Evolutionary conservation across 2,329 filamentous ascomycete species (phyloP), one percentile per base, ranked within the genome.

Genomic region (Diaporthe vaccinii): DNA sequence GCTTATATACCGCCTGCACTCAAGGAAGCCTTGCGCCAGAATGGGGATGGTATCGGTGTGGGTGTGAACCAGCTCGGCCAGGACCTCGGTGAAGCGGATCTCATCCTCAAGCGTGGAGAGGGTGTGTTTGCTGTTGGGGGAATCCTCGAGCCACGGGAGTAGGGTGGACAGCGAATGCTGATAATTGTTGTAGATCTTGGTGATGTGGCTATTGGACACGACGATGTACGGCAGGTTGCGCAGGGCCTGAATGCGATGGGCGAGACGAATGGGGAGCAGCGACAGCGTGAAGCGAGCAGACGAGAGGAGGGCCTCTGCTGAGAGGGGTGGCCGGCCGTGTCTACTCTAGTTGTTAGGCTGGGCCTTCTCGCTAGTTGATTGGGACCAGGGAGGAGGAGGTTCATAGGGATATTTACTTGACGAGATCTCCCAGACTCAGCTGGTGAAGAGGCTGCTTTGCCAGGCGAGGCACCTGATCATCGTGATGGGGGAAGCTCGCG

Each of bases 151-250:
- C 86, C 96, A 98, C 7, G 96, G 96, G 5, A 98, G 90, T 22
- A 99, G 89, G 0, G 95, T 98, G 2, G 94, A 96, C 28, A 99
- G 88, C 3, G 95, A 98, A 84, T 98, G 96, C 59, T 98, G 89
- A 84, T 99, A 99, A 85, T 98, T 98, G 84, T 94, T 93, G 87
- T 98, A 98, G 78, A 99, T 99, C 80, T 93, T 93, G 36, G 93
- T 94, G 79, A 99, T 95, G 82, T 98, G 95, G 1, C 95, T 95
- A 82, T 99, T 98, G n/a, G 96, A 96, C 36, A 99, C 97, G 73
- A 99, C 96, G 78, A 99, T 98, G 84, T 96, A 99, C 0, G 97
- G 97, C 12, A 99, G 91, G 82, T 98, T 98, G 78, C 96, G 93
- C 25, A 99, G 88, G 58, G 95, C 95, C 83, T 98, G 94, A 78